A percentile compares a stretch with the other conserved stretches of the same genome.
Conservation (phyloP, 73 alveolate genomes). For the Paramecium octaurelia region DNA sequence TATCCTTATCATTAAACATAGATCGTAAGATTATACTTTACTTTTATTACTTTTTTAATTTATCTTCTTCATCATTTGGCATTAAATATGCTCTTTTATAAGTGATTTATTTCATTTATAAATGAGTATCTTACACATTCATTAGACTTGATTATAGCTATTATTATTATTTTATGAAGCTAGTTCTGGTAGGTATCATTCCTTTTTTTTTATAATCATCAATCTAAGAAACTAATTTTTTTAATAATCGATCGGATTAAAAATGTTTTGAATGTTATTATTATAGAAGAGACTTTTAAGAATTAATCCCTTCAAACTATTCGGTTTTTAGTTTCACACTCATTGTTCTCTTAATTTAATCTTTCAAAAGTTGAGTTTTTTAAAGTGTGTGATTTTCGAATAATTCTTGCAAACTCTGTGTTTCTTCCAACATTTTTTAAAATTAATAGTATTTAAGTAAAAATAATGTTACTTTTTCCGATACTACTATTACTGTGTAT, state of each 20-base stretch:
- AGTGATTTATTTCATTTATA: neutral
- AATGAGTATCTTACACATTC: neutral
- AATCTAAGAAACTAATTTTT: neutral
- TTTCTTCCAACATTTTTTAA: neutral
- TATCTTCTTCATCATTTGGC: neutral
- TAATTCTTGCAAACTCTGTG: neutral
- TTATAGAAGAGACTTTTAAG: neutral
- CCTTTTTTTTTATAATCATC: slow-evolving; percentile 29
- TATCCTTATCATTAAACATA: neutral
- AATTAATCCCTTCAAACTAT: neutral
- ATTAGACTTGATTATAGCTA: neutral
- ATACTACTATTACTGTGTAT: neutral
- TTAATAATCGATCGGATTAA: neutral
- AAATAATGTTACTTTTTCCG: neutral
- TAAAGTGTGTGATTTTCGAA: neutral
- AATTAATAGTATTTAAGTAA: neutral
- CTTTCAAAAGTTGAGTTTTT: neutral
- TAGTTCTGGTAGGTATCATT: neutral
- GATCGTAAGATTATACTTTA: neutral
- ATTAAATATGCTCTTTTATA: slow-evolving; percentile 14
- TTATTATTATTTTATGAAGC: neutral
- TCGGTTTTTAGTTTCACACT: neutral
- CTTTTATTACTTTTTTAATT: neutral
- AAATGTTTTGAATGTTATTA: neutral
- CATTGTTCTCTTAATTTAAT: neutral